Evolutionary conservation across 192 early-diverging fungal species (phyloP).

Genomic region (Mortierella antarctica): DNA sequence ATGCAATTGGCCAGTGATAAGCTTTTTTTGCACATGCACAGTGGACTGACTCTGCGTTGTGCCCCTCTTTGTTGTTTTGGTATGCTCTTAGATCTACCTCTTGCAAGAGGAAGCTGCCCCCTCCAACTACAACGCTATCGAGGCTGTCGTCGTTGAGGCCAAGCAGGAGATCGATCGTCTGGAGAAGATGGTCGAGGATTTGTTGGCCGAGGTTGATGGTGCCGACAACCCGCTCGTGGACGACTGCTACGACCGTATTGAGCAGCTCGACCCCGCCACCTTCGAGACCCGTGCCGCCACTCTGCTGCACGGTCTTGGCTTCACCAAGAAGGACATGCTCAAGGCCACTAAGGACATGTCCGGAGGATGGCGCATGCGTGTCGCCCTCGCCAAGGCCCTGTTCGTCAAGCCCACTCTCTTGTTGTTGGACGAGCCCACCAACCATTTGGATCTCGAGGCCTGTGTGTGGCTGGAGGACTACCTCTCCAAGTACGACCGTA

Average conservation of each 20-base stretch:
- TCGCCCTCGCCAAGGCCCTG: constrained; percentile 94
- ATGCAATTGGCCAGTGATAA: not conserved
- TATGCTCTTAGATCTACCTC: constrained; percentile 79
- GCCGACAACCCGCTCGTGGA: constrained; percentile 91
- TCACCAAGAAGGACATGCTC: constrained; percentile 87
- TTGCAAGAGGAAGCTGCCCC: constrained; percentile 97
- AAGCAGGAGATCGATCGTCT: constrained; percentile 91
- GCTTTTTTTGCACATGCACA: not conserved
- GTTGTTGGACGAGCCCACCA: constrained; percentile 92
- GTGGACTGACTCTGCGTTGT: not conserved
- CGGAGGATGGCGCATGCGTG: constrained; percentile 99
- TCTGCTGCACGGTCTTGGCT: constrained; percentile 95
- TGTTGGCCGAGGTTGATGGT: constrained; percentile 80
- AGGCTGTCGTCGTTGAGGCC: constrained; percentile 92
- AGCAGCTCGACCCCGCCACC: constrained; percentile 89
- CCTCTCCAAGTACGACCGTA: constrained; percentile 81
- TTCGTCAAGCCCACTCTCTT: constrained; percentile 93
- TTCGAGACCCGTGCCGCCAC: constrained; percentile 94
- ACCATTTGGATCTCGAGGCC: constrained; percentile 92
- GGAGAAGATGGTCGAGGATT: constrained; percentile 92
- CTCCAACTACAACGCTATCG: constrained; percentile 89
- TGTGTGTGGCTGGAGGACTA: constrained; percentile 98
- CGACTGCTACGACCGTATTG: constrained; percentile 97
- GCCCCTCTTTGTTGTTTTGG: not conserved
- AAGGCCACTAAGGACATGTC: constrained; percentile 96